Conservation (phyloP, 1,284 basidiomycete genomes). For the Pseudozyma thailandica region DNA sequence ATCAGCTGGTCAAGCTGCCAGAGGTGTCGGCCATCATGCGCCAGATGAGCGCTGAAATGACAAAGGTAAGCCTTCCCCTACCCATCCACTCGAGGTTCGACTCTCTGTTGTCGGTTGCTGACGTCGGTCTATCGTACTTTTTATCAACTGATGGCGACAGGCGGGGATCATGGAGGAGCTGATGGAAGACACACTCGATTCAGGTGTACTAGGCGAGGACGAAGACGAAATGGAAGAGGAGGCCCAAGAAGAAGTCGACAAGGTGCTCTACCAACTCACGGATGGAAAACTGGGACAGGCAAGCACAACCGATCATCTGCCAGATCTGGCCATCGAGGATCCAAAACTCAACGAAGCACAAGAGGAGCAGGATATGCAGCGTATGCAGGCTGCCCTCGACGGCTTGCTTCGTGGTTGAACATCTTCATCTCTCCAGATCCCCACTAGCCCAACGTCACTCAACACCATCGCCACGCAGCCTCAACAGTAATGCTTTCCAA, state of each 20-base stretch:
- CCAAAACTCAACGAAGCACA: constrained; percentile 46
- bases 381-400: constrained; percentile 66
- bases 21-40: constrained; percentile 93
- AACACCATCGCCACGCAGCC: too few species aligned
- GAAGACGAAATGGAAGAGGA: constrained; percentile 96
- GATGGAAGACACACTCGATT: constrained; percentile 70
- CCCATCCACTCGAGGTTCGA: neutral
- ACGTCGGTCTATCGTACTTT: too few species aligned
- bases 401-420: constrained; percentile 59
- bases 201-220: constrained; percentile 72
- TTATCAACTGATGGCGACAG: constrained; percentile 6
- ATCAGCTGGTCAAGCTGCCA: constrained; percentile 88
- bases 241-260: constrained; percentile 96
- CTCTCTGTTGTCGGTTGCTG: neutral
- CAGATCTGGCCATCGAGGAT: constrained; percentile 50
- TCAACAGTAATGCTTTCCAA: too few species aligned
- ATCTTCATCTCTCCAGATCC: neutral
- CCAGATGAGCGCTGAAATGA: constrained; percentile 99
- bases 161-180: constrained; percentile 70
- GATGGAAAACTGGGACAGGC: constrained; percentile 78
- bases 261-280: constrained; percentile 93
- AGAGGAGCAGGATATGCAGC: constrained; percentile 58
- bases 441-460: too few species aligned
- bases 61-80: constrained; percentile 72
- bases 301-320: constrained; percentile 50